These are phyloP conservation scores for Adenanthera pavonina DNA, from an alignment of 306 rosid species.

Conservation along the genomic window DNA sequence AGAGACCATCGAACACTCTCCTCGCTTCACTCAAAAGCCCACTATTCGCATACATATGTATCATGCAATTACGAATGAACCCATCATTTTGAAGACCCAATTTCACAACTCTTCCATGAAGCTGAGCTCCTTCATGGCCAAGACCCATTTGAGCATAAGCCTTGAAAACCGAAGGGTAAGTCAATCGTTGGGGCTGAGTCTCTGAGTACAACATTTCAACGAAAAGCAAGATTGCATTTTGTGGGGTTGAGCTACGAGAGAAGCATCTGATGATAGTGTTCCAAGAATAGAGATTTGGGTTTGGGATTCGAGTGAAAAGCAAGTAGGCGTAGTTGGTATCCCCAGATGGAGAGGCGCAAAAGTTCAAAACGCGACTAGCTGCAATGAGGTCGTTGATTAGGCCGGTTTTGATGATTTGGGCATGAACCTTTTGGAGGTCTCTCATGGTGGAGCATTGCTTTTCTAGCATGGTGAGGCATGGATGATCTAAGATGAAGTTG, in stretches of 20 bases:
- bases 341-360: constrained; percentile 68
- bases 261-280: constrained; percentile 83
- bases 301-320: constrained; percentile 57
- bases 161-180: constrained; percentile 88
- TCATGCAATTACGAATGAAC: constrained; percentile 64
- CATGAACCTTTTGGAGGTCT: constrained; percentile 66
- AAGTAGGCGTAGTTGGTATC: constrained; percentile 73
- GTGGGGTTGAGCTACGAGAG: constrained; percentile 72
- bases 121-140: constrained; percentile 74
- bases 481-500: constrained; percentile 67
- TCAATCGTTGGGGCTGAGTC: constrained; percentile 61
- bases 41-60: constrained; percentile 71
- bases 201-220: constrained; percentile 68
- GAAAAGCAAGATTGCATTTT: constrained; percentile 65
- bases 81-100: constrained; percentile 61
- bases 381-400: constrained; percentile 57
- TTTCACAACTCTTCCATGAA: constrained; percentile 78
- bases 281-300: constrained; percentile 74
- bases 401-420: constrained; percentile 78
- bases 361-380: constrained; percentile 66
- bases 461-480: constrained; percentile 73
- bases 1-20: constrained; percentile 53
- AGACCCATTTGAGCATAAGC: constrained; percentile 74
- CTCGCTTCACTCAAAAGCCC: constrained; percentile 70
- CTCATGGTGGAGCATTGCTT: constrained; percentile 74